Evolutionary conservation across 768 basidiomycete species (phyloP).

Genomic region (Naganishia kalamii): DNA sequence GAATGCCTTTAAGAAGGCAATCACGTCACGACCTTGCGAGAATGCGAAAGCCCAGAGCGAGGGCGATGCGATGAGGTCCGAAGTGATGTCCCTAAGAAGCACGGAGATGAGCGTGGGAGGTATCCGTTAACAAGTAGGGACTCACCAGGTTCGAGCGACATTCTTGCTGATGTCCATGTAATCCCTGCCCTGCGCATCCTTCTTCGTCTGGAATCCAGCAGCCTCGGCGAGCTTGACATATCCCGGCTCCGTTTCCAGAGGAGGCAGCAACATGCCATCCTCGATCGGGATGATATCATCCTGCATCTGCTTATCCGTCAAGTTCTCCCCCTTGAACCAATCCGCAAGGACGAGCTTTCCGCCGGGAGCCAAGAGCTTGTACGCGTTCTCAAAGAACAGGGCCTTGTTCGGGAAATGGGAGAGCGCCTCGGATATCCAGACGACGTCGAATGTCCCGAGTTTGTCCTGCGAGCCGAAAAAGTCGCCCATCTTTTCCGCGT

Average conservation of each 20-base stretch:
- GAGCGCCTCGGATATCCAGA: slow-evolving; percentile 31
- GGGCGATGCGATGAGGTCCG: slow-evolving; percentile 22
- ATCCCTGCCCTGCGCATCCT: slow-evolving; percentile 16
- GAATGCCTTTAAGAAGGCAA: slow-evolving; percentile 25
- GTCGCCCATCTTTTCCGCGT: slow-evolving; percentile 25
- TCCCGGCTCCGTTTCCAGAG: slow-evolving; percentile 23
- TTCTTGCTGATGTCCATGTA: slow-evolving; percentile 25
- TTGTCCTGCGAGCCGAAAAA: slow-evolving; percentile 8
- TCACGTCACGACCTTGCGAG: slow-evolving; percentile 24
- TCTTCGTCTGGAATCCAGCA: slow-evolving; percentile 14
- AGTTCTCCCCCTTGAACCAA: slow-evolving; percentile 23
- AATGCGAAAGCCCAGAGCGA: slow-evolving; percentile 28
- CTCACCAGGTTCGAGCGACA: slow-evolving; percentile 26
- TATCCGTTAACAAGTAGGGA: not conserved
- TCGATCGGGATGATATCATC: slow-evolving; percentile 27
- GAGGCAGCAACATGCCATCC: slow-evolving; percentile 27
- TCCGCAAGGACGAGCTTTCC: slow-evolving; percentile 26
- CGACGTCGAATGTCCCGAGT: slow-evolving; percentile 23
- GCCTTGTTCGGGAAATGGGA: slow-evolving; percentile 27
- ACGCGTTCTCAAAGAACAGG: slow-evolving; percentile 25
- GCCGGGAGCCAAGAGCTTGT: slow-evolving; percentile 5
- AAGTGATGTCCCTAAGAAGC: slow-evolving; percentile 25
- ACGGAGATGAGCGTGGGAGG: not conserved
- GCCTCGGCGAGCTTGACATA: slow-evolving; percentile 17
- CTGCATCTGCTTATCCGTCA: slow-evolving; percentile 15